These are phyloP conservation scores for Kwoniella bestiolae DNA, from an alignment of 768 basidiomycete species.

Conservation along the genomic window DNA sequence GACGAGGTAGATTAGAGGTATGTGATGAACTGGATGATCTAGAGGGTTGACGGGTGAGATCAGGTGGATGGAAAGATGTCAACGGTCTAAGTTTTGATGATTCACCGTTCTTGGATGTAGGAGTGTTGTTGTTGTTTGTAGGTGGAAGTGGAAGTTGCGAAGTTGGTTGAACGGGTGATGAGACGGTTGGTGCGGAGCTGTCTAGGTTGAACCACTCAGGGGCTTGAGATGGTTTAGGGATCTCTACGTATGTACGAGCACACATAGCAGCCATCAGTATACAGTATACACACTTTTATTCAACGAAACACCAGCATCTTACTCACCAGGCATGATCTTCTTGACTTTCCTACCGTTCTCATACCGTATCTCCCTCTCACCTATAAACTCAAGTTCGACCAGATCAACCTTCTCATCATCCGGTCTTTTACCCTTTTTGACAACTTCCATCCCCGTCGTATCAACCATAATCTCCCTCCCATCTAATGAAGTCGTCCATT, in stretches of 20 bases:
- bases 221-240: neutral
- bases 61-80: slow-evolving; percentile 8
- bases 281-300: too few species aligned
- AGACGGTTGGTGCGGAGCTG: slow-evolving; percentile 14
- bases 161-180: slow-evolving; percentile 5
- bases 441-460: slow-evolving; percentile 22
- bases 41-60: slow-evolving; percentile 1
- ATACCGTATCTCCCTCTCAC: slow-evolving; percentile 15
- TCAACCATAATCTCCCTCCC: slow-evolving; percentile 4
- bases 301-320: too few species aligned
- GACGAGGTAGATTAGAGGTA: neutral
- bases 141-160: neutral
- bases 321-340: slow-evolving; percentile 11
- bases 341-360: neutral
- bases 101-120: neutral
- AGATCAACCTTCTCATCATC: neutral
- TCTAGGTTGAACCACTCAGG: slow-evolving; percentile 22
- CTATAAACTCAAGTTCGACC: slow-evolving; percentile 16
- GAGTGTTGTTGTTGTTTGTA: neutral
- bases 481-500: neutral
- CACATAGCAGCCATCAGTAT: too few species aligned
- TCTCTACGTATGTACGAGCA: neutral
- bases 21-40: neutral
- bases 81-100: slow-evolving; percentile 18
- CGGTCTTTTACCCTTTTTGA: neutral